Evolutionary conservation across 1,139 yeast species (phyloP).

Genomic region (Groenewaldozyma auringiensis): DNA sequence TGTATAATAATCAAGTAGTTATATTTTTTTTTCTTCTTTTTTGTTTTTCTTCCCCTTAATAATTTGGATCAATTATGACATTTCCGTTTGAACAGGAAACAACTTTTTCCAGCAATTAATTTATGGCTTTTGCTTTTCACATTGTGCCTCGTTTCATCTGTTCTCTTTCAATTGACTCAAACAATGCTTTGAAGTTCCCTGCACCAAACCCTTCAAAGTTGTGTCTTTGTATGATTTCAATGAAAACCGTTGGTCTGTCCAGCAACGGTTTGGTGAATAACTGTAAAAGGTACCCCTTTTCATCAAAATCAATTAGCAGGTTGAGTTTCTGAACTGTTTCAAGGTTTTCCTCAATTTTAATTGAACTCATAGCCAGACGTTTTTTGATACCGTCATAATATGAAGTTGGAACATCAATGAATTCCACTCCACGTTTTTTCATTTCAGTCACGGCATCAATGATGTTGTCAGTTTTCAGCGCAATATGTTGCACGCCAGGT

Average conservation of each 20-base stretch:
- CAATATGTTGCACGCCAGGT: constrained; percentile 79
- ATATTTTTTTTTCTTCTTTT: background rate
- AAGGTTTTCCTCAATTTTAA: constrained; percentile 45
- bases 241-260: constrained; percentile 73
- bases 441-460: constrained; percentile 48
- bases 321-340: constrained; percentile 40
- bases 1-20: background rate
- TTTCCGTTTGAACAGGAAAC: background rate
- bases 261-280: constrained; percentile 68
- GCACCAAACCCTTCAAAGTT: constrained; percentile 84
- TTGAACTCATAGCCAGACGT: constrained; percentile 37
- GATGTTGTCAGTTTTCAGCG: constrained; percentile 56
- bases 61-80: background rate
- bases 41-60: background rate
- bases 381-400: constrained; percentile 48
- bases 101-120: background rate
- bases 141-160: constrained; percentile 34
- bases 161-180: constrained; percentile 66
- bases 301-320: constrained; percentile 69
- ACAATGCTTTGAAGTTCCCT: constrained; percentile 74
- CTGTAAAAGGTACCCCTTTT: constrained; percentile 63
- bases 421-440: constrained; percentile 57
- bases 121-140: constrained; percentile 8
- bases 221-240: constrained; percentile 71
- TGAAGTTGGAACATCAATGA: constrained; percentile 47